These are phyloP conservation scores for Sistotremastrum suecicum DNA, from an alignment of 768 basidiomycete species.

Conservation along the genomic window DNA sequence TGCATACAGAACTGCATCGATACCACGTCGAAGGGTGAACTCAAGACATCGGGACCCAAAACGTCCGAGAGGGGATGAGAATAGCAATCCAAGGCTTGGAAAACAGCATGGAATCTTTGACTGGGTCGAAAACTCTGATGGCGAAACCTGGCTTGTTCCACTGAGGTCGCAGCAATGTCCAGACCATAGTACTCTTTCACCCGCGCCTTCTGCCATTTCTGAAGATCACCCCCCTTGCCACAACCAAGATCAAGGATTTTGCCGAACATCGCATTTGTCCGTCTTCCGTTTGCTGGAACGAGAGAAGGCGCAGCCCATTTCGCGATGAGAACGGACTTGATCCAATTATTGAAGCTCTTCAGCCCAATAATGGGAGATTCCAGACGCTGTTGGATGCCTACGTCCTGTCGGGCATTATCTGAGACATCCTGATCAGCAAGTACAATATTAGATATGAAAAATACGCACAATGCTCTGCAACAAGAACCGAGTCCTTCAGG, in stretches of 20 bases:
- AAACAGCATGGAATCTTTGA: conserved; percentile 60
- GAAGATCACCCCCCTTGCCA: conserved; percentile 97
- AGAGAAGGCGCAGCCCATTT: conserved; percentile 72
- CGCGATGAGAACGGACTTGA: conserved; percentile 91
- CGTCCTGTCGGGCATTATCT: conserved; percentile 93
- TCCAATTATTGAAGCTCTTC: conserved; percentile 99
- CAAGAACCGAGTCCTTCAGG: conserved; percentile 56
- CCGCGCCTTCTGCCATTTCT: conserved; percentile 85
- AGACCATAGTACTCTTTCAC: conserved; percentile 69
- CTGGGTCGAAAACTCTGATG: conserved; percentile 36
- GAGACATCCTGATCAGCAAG: not conserved
- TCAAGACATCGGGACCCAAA: conserved; percentile 47
- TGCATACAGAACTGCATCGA: conserved; percentile 99
- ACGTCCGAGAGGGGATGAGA: conserved; percentile 51
- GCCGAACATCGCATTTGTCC: conserved; percentile 26
- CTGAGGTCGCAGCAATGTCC: conserved; percentile 80
- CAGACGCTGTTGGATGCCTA: conserved; percentile 69
- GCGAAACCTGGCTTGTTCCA: conserved; percentile 75
- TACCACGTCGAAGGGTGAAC: conserved; percentile 78
- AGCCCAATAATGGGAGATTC: conserved; percentile 93
- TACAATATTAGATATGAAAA: not conserved
- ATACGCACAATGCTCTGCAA: conserved; percentile 67
- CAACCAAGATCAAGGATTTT: conserved; percentile 94
- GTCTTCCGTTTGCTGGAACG: conserved; percentile 17
- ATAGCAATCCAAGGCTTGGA: conserved; percentile 85